Evolutionary conservation across 1,139 yeast genomes (phyloP).

Genomic region (Candida frijolesensis): DNA sequence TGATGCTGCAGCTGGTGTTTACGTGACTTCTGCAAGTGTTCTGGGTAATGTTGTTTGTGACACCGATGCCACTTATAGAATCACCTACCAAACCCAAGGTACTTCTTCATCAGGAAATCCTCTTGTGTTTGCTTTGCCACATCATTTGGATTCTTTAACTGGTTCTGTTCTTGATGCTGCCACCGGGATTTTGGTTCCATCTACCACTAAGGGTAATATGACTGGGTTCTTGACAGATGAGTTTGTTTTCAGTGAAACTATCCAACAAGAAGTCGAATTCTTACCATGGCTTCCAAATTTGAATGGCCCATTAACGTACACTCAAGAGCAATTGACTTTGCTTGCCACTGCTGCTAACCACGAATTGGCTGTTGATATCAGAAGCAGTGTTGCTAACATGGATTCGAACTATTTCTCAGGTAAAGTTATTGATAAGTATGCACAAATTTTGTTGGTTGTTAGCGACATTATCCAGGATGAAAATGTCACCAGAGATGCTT

Average conservation of each 20-base stretch:
- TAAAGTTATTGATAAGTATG: constrained; percentile 74
- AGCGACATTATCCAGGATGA: constrained; percentile 61
- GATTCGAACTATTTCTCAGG: constrained; percentile 68
- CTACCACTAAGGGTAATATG: constrained; percentile 72
- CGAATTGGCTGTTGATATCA: constrained; percentile 62
- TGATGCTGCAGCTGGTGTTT: constrained; percentile 57
- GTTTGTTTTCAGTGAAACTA: constrained; percentile 52
- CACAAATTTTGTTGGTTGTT: constrained; percentile 66
- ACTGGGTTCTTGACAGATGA: constrained; percentile 55
- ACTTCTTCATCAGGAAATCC: constrained; percentile 52
- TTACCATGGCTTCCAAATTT: constrained; percentile 56
- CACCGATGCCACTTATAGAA: constrained; percentile 44
- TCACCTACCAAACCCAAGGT: constrained; percentile 57
- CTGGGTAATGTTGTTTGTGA: constrained; percentile 31
- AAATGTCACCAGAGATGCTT: constrained; percentile 48
- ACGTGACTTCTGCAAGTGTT: constrained; percentile 36
- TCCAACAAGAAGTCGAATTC: constrained; percentile 54
- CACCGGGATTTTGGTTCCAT: constrained; percentile 54
- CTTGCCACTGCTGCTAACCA: constrained; percentile 57
- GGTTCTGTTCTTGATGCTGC: constrained; percentile 32
- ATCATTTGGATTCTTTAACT: constrained; percentile 59
- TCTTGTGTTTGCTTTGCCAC: constrained; percentile 70
- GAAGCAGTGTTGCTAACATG: constrained; percentile 46
- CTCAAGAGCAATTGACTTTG: constrained; percentile 51
- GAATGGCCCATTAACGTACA: constrained; percentile 40